Evolutionary conservation across 192 early-diverging fungal species (phyloP).

Genomic region (Umbelopsis sp.): DNA sequence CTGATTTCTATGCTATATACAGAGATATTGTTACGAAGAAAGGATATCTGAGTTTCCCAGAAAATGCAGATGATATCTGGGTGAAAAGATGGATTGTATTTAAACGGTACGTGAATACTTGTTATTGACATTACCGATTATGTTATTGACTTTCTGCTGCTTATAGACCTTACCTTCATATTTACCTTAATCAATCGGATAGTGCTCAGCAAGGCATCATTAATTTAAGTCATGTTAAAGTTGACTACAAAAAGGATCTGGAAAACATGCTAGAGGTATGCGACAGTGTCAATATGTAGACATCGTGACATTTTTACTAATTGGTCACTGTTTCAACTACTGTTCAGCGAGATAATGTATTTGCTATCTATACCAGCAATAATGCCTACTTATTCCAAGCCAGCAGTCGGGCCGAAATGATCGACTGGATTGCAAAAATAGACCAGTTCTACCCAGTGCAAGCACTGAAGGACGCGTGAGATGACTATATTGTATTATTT

Average conservation of each 20-base stretch:
- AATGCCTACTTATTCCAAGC: constrained; percentile 70
- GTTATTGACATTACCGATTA: not conserved
- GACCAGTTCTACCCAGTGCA: constrained; percentile 47
- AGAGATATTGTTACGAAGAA: constrained; percentile 55
- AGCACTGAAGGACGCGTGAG: constrained; percentile 12
- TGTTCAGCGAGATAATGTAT: constrained; percentile 58
- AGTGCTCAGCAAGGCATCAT: constrained; percentile 69
- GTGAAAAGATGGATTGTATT: constrained; percentile 78
- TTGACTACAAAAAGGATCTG: constrained; percentile 59
- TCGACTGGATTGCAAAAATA: constrained; percentile 60
- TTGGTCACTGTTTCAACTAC: not conserved
- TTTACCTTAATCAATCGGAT: constrained; percentile 69
- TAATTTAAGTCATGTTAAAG: constrained; percentile 65
- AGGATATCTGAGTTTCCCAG: constrained; percentile 58
- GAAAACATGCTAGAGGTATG: constrained; percentile 64
- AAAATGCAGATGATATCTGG: constrained; percentile 67
- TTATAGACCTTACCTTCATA: constrained; percentile 74
- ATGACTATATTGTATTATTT: constrained; percentile 12
- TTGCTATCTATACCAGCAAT: constrained; percentile 68
- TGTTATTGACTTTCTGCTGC: not conserved
- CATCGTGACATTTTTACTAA: not conserved
- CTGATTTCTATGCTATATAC: constrained; percentile 17
- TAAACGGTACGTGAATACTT: constrained; percentile 46
- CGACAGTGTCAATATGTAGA: not conserved
- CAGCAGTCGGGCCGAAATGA: constrained; percentile 56